phyloP scores from a whole-genome alignment of 208 protist species.

The Trypanosoma cruzi region DNA sequence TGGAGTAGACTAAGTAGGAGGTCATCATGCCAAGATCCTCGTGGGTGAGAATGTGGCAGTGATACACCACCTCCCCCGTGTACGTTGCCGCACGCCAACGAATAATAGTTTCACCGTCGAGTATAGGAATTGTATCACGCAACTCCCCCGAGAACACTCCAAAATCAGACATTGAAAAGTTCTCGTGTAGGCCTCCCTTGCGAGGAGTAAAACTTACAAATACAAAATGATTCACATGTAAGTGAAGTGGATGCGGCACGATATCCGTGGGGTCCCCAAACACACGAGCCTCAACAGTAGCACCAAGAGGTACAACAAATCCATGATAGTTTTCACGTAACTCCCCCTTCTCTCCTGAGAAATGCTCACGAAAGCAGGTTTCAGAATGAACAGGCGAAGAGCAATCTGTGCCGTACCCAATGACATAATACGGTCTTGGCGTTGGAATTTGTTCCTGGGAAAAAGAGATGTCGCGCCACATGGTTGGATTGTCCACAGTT shows the following conservation, averaged over 20 bases:
- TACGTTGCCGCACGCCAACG: constrained; percentile 82
- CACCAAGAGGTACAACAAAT: constrained; percentile 70
- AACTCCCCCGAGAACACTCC: constrained; percentile 62
- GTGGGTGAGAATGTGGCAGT: constrained; percentile 83
- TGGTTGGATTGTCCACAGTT: constrained; percentile 17
- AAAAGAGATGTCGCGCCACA: constrained; percentile 66
- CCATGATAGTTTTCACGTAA: constrained; percentile 42
- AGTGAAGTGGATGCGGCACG: constrained; percentile 80
- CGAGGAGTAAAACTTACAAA: constrained; percentile 72
- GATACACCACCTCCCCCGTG: constrained; percentile 80
- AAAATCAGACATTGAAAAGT: constrained; percentile 71
- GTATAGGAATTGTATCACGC: constrained; percentile 87
- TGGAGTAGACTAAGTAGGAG: constrained; percentile 65
- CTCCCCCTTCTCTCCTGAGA: constrained; percentile 45
- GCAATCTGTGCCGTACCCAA: constrained; percentile 76
- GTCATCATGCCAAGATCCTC: constrained; percentile 90
- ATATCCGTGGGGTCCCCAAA: constrained; percentile 73
- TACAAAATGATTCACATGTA: constrained; percentile 90
- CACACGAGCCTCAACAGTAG: constrained; percentile 60
- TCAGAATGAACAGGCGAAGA: constrained; percentile 51
- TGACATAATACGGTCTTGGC: constrained; percentile 57
- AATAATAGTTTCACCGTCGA: constrained; percentile 80
- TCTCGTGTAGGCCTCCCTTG: constrained; percentile 69
- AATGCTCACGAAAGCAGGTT: constrained; percentile 71
- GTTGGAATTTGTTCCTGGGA: constrained; percentile 50